Evolutionary conservation across 768 basidiomycete species (phyloP), one percentile per base, ranked within the genome.

Genomic region (Hemileccinum impolitum): DNA sequence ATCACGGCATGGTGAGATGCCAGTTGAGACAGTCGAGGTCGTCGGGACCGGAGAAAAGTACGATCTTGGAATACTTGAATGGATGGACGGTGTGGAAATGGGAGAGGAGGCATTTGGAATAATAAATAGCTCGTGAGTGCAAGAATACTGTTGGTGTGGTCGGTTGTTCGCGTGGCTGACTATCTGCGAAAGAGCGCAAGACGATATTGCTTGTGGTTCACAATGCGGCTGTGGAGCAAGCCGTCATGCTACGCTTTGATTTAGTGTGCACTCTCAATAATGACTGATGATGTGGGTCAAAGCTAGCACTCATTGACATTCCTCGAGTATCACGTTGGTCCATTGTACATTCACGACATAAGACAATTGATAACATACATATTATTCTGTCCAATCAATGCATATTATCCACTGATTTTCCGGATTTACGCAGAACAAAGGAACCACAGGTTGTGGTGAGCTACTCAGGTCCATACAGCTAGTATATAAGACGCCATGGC

Each of bases 121-220:
- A 12, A 72, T 84, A 25, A 79, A 82, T 15, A 65, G 81, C 50
- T 57, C 90, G 82, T 87, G 51, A 64, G 84, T 75, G 18, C n/a
- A n/a, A n/a, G n/a, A n/a, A n/a, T n/a, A n/a, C n/a, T n/a, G n/a
- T n/a, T n/a, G n/a, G n/a, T n/a, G n/a, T n/a, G n/a, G n/a, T n/a
- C n/a, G n/a, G n/a, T n/a, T 10, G 12, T 17, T 26, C 44, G 21
- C 4, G 7, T 15, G 4, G 14, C 44, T 48, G 21, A 62, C 28
- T 2, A 18, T 39, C 15, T 25, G 15, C 1, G 8, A 13, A 42
- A 81, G 80, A 48, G 63, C 76, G 19, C 80, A 82, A 56, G 81
- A 83, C 44, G 81, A 82, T 54, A 64, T 82, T 40, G 81, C 79
- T n/a, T n/a, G n/a, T n/a, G n/a, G n/a, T n/a, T n/a, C n/a, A n/a